Evolutionary conservation across 768 basidiomycete species (phyloP), one percentile per base, ranked within the genome.

Genomic region (Termitomyces sp.): DNA sequence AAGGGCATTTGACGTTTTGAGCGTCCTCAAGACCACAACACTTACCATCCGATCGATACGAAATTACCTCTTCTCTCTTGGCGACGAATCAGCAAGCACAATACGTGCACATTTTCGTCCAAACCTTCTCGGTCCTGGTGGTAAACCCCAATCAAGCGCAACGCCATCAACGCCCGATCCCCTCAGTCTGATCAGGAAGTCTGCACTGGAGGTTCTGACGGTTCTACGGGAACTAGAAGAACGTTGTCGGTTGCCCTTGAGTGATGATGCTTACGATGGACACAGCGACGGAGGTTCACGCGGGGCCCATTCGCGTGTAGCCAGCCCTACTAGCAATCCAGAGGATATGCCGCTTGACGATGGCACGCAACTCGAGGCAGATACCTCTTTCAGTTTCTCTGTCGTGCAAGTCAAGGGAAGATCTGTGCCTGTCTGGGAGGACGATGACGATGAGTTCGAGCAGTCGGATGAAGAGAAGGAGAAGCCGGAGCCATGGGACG

Each of bases 171-270:
- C 70, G 4, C 69, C 76, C 7, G 86, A 91, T 63, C 85, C 88
- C 1, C 71, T 92, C 16, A 77, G 80, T 1, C 73, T 83, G 45
- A 85, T 98, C 50, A 79, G 95, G 22, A 82, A 81, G 48, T 80
- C 86, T 0, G 92, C 93, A 1, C 70, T 98, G 50, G 94, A 94
- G 56, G 89, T 97, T 0, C 81, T 98, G 29, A 79, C 86, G 5
- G 76, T 83, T 36, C 79, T 98, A 39, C 80, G 92, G 35, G 84
- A 83, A 29, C 71, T 98, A 18, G 96, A 98, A 66, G 92, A 94
- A 64, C 70, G 72, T 9, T 82, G 82, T 36, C 81, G 96, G 3
- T 67, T 94, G 3, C 88, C 91, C 5, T 74, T 91, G 7, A 82
- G 78, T 16, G 89, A 93, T 64, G 89, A 91, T 41, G 88, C 83